Base-by-base conservation (phyloP, 306 rosid genomes). In the Cicer chorassanicum region DNA sequence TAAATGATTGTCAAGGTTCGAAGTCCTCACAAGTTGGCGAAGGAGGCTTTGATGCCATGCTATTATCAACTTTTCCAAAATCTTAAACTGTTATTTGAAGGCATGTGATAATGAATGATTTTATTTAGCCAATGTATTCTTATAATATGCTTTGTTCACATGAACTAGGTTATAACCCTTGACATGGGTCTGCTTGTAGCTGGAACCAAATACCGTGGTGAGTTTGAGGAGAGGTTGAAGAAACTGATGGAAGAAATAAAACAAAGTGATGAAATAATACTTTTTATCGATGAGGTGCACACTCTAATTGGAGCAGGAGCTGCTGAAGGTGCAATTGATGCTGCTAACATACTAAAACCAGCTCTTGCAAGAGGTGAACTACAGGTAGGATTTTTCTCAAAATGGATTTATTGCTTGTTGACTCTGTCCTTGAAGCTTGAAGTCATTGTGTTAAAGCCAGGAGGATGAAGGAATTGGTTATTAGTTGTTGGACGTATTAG, bases 151-250 rank as follows among this genome's bases (percentile, higher is more conserved):
- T 60, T 68, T 78, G 29, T 75, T 63, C 75, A 49, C 64, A 42
- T 75, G 63, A 24, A 81, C 76, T 79, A 94, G 99, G 99, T 94
- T 70, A 92, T 94, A 68, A 94, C 99, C 76, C 86, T 94, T 19
- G 99, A 94, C 64, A 94, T 94, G 99, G 98, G 99, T 70, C 86
- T 94, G 74, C 99, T 94, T 68, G 99, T 94, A 19, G 99, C 99
- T 48, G 99, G 99, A 76, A 94, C 99, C 64, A 94, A 94, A 81
- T 94, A 94, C 78, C 98, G 98, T 87, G 98, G 98, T 81, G 98
- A 94, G 86, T 94, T 94, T 85, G 98, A 94, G 88, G 98, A 94
- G 83, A 88, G 98, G 81, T 71, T 94, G 67, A 94, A 94, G 96
- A 94, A 94, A 80, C 90, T 94, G 18, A 94, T 92, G 96, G 98